A percentile compares a stretch with the other conserved stretches of the same genome.
Conservation (phyloP, 2,329 filamentous ascomycete species). For the Phialocephala sp. region DNA sequence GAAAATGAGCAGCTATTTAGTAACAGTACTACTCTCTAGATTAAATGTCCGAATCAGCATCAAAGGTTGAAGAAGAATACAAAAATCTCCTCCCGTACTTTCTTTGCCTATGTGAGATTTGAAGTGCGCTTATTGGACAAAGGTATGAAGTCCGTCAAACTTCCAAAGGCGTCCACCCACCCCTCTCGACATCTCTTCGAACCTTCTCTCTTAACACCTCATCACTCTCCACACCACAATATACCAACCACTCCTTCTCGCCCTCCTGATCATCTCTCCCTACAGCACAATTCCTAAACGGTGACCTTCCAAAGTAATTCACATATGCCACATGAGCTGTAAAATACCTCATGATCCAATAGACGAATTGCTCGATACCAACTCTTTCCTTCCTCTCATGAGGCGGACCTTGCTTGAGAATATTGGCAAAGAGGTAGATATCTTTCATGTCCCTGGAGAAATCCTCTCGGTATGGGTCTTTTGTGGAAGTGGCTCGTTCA, state of each 20-base stretch:
- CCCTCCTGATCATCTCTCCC: not conserved
- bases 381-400: not conserved
- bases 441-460: not conserved
- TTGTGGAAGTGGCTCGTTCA: not conserved
- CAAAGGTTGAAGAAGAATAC: no score
- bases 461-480: not conserved
- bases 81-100: no score
- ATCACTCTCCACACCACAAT: constrained; percentile 33
- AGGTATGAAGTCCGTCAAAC: not conserved
- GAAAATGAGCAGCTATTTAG: no score
- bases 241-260: constrained; percentile 1
- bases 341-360: constrained; percentile 4
- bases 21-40: no score
- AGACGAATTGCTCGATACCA: not conserved
- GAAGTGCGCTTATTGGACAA: not conserved
- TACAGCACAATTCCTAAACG: constrained; percentile 5
- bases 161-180: not conserved
- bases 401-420: not conserved
- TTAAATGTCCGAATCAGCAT: no score
- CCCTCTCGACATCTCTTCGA: not conserved
- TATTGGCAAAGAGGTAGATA: constrained; percentile 6
- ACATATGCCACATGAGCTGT: not conserved
- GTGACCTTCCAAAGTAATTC: not conserved
- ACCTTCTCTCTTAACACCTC: not conserved
- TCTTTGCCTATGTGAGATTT: no score